phyloP scores from a whole-genome alignment of 1,139 yeast species.

The Saccharomyces pastorianus region DNA sequence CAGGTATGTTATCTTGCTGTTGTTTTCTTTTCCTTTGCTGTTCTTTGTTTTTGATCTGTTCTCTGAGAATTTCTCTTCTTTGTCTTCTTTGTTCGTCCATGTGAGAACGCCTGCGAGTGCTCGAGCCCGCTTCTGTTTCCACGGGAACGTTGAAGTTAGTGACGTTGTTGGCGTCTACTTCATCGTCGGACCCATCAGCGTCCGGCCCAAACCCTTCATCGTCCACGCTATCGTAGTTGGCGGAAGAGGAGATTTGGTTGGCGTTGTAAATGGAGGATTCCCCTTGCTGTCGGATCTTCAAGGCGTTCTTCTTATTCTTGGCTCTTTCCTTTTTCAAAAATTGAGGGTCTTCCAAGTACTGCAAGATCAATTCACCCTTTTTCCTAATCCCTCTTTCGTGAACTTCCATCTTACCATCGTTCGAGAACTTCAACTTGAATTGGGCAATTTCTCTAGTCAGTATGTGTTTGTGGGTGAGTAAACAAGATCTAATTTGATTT shows the following conservation, averaged over 20 bases:
- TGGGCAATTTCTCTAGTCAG: constrained; percentile 25
- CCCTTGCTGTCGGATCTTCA: constrained; percentile 24
- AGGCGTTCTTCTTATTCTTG: constrained; percentile 24
- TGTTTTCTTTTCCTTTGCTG: constrained; percentile 24
- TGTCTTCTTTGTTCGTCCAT: constrained; percentile 31
- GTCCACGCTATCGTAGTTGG: constrained; percentile 9
- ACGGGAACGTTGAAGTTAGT: constrained; percentile 3
- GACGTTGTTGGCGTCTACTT: constrained; percentile 5
- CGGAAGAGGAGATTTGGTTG: constrained; percentile 8
- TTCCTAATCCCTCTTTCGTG: constrained; percentile 32
- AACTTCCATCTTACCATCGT: constrained; percentile 32
- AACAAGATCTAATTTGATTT: constrained; percentile 28
- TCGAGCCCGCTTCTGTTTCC: constrained; percentile 5
- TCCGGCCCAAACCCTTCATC: constrained; percentile 11
- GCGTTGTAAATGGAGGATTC: constrained; percentile 19
- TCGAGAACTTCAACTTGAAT: constrained; percentile 27
- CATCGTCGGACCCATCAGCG: constrained; percentile 20
- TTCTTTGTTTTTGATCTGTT: constrained; percentile 29
- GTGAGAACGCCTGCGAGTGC: constrained; percentile 20
- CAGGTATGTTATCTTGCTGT: constrained; percentile 15
- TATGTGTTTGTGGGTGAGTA: constrained; percentile 27
- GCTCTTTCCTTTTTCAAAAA: constrained; percentile 27
- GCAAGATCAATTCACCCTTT: constrained; percentile 27
- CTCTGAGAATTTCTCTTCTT: constrained; percentile 30
- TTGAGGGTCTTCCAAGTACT: constrained; percentile 25